These are phyloP conservation scores for Globisporangium recalcitrans DNA, from an alignment of 352 stramenopile genomes.

Conservation along the genomic window DNA sequence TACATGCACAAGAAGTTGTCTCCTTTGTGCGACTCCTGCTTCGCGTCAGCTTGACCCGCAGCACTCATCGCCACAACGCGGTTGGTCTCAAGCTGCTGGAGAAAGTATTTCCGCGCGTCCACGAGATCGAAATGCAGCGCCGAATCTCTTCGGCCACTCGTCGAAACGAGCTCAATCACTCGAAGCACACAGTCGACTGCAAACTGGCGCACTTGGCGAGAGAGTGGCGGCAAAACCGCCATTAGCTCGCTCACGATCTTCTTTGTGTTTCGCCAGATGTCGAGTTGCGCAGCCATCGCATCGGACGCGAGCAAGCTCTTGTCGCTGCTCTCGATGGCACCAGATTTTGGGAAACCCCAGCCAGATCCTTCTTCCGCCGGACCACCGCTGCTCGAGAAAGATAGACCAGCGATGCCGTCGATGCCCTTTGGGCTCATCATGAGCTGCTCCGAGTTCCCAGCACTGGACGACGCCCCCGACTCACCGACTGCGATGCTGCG, in stretches of 20 bases:
- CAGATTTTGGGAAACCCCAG: slow-evolving; percentile 4
- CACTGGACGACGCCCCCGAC: slow-evolving; percentile 34
- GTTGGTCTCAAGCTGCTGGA: slow-evolving; percentile 25
- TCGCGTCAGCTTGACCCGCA: background rate
- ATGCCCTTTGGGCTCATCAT: slow-evolving; percentile 76
- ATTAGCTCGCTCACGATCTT: slow-evolving; percentile 55
- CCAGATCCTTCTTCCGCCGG: background rate
- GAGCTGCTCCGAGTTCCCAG: slow-evolving; percentile 27
- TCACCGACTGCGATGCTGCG: slow-evolving; percentile 77
- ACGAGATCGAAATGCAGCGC: slow-evolving; percentile 70
- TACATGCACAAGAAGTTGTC: slow-evolving; percentile 85
- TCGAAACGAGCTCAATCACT: slow-evolving; percentile 59
- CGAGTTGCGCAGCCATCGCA: slow-evolving; percentile 47
- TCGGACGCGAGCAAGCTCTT: slow-evolving; percentile 29
- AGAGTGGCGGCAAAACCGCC: slow-evolving; percentile 55
- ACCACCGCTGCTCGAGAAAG: slow-evolving; percentile 4
- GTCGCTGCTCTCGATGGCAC: slow-evolving; percentile 4
- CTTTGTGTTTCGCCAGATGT: slow-evolving; percentile 74
- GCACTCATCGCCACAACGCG: background rate
- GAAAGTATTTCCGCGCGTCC: slow-evolving; percentile 39
- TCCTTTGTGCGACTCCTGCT: slow-evolving; percentile 2
- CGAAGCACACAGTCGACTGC: slow-evolving; percentile 71
- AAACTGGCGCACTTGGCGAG: slow-evolving; percentile 72
- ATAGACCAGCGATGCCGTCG: slow-evolving; percentile 16
- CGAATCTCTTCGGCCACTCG: slow-evolving; percentile 18